phyloP scores from a whole-genome alignment of 78 protist species.

The Bigelowiella natans region DNA sequence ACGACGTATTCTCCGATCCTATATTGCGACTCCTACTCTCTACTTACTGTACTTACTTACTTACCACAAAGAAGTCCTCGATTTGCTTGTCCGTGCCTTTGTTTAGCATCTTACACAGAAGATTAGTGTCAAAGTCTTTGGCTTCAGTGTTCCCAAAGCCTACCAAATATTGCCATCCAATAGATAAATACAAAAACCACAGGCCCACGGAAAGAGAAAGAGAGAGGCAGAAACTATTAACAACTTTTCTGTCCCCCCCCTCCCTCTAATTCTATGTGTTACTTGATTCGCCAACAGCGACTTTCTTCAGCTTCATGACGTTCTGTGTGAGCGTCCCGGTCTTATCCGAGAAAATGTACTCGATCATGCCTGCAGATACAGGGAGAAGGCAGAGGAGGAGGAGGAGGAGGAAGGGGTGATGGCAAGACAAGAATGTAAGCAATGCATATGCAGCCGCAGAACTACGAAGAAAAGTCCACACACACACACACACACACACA shows the following conservation, averaged over 20 bases:
- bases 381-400: too few relatives aligned
- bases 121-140: neutral
- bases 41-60: too few relatives aligned
- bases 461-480: neutral
- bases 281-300: neutral
- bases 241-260: too few relatives aligned
- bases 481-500: neutral
- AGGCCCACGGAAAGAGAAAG: too few relatives aligned
- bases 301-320: conserved; percentile 51
- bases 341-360: conserved; percentile 80
- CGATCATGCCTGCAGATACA: conserved; percentile 67
- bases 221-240: too few relatives aligned
- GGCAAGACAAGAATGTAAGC: too few relatives aligned
- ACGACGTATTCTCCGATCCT: too few relatives aligned
- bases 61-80: neutral
- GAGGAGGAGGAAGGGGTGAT: conserved; percentile 76
- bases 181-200: too few relatives aligned
- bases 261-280: too few relatives aligned
- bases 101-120: neutral
- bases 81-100: neutral
- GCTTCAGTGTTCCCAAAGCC: neutral
- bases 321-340: conserved; percentile 94
- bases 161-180: too few relatives aligned
- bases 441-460: neutral
- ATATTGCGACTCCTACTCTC: too few relatives aligned